Percentiles rank a stretch among this genome's conserved stretches.
Conservation (phyloP, 441 rosid species). For the Gossypium davidsonii region DNA sequence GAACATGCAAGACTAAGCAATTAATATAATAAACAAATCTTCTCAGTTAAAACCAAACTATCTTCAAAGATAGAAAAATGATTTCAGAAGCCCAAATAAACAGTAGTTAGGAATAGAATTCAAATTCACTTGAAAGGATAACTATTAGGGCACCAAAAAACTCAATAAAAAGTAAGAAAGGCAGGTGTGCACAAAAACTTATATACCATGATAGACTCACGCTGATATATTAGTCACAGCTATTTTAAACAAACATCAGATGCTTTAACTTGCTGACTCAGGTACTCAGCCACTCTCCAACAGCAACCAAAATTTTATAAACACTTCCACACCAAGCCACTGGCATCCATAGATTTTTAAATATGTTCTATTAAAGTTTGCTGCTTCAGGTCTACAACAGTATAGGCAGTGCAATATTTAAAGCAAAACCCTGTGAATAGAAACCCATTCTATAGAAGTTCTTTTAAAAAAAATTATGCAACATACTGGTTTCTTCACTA, state of each 20-base stretch:
- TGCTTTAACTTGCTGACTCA: neutral
- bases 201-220: neutral
- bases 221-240: neutral
- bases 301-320: slow-evolving; percentile 1
- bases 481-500: neutral
- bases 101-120: neutral
- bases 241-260: neutral
- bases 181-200: neutral
- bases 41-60: neutral
- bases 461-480: neutral
- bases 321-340: neutral
- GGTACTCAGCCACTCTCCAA: neutral
- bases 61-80: neutral
- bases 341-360: neutral
- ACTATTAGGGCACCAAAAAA: neutral
- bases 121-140: neutral
- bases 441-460: neutral
- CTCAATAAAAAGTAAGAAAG: neutral
- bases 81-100: neutral
- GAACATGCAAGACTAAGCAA: neutral
- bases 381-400: neutral
- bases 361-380: neutral
- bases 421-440: neutral
- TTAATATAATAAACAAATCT: slow-evolving; percentile 2
- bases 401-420: neutral